Evolutionary conservation across 2,329 filamentous ascomycete genomes (phyloP), one percentile per base, ranked within the genome.

Genomic region (Macrophomina phaseolina): DNA sequence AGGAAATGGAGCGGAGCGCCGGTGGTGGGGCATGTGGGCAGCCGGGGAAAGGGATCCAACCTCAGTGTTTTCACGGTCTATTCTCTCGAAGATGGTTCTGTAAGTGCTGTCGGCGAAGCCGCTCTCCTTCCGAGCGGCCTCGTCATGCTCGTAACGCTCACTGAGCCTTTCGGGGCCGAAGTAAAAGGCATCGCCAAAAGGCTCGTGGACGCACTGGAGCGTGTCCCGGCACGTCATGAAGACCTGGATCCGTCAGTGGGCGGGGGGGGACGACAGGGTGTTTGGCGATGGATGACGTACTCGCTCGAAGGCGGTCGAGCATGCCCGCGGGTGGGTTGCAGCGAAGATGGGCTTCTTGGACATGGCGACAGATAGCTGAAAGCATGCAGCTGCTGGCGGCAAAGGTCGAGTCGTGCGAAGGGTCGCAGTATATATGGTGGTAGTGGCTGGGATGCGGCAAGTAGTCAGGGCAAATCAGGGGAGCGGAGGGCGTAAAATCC

Each of bases 101-200:
- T 89, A 96, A 1, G 91, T 95, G 71, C 87, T 89, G 60, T 89
- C 77, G 51, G 84, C 80, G 73, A 91, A 92, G 64, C 91, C 91
- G 70, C 87, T 91, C 73, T 85, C 76, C 52, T 77, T 70, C 67
- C 82, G 78, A 55, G 77, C 78, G 68, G 82, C 76, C 73, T 86
- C 83, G 71, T 97, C 91, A 52, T 90, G 78, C 74, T 90, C 89
- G 76, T 92, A 99, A 73, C 95, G 88, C 63, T 87, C 82, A 74
- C 91, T 90, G 72, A 98, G 85, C 72, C 92, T 87, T 81, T 99
- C 95, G 6, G 94, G 94, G 63, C 95, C 94, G 76, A 91, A 98
- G 82, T 98, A 98, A 77, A 94, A 98, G 68, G 94, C 91, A 81
- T 98, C 95, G 64, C 94, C 94, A 80, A 98, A 98, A 5, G 95